Evolutionary conservation across 768 basidiomycete species (phyloP).

Genomic region (Leccinum uliginosum): DNA sequence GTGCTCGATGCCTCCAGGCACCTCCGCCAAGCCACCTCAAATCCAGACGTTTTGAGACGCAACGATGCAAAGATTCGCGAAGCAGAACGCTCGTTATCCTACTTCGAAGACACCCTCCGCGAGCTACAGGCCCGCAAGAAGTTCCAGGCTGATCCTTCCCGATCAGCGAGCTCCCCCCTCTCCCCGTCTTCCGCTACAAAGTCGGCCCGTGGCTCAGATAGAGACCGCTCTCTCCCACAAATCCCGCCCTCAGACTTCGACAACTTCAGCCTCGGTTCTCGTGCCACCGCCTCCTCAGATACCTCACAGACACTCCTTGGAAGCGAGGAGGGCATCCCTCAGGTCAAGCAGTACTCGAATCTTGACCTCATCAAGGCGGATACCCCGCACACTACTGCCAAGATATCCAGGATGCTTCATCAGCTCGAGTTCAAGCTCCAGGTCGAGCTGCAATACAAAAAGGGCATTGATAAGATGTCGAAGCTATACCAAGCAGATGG

Average conservation of each 20-base stretch:
- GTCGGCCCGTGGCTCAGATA: conserved; percentile 21
- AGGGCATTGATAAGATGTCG: conserved; percentile 98
- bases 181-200: conserved; percentile 16
- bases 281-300: conserved; percentile 34
- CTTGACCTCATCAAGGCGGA: conserved; percentile 97
- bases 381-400: conserved; percentile 91
- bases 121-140: conserved; percentile 78
- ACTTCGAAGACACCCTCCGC: conserved; percentile 82
- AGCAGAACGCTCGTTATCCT: conserved; percentile 75
- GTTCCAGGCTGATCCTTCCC: conserved; percentile 52
- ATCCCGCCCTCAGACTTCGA: conserved; percentile 53
- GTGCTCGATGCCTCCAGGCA: conserved; percentile 81
- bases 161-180: conserved; percentile 44
- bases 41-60: conserved; percentile 78
- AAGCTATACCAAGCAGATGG: conserved; percentile 95
- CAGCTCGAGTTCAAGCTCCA: conserved; percentile 99
- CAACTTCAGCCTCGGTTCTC: conserved; percentile 26
- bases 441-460: conserved; percentile 97
- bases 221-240: conserved; percentile 36
- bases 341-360: conserved; percentile 70
- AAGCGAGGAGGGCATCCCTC: conserved; percentile 39
- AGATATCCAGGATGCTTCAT: conserved; percentile 96
- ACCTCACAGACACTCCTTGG: conserved; percentile 39
- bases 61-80: conserved; percentile 86
- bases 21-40: conserved; percentile 76